A percentile compares a stretch with the other conserved stretches of the same genome.
Evolutionary conservation across 2,329 filamentous ascomycete species (phyloP).

Genomic region (Amauroascus niger): DNA sequence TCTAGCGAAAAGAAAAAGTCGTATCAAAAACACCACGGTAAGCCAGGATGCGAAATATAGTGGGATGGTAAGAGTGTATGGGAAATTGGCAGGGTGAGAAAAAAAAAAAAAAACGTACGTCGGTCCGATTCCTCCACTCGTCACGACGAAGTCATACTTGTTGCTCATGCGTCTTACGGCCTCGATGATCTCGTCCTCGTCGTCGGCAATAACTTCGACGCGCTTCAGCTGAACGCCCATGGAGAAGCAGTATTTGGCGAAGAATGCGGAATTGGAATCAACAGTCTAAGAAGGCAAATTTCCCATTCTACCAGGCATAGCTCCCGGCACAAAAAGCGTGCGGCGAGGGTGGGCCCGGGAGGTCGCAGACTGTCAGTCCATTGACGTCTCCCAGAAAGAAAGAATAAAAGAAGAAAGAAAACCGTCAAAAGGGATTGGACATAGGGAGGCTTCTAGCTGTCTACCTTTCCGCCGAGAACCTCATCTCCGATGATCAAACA

Average conservation of each 20-base stretch:
- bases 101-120: slow-evolving; percentile 51
- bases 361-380: not conserved
- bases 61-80: not conserved
- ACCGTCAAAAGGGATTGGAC: no score
- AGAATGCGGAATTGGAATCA: slow-evolving; percentile 56
- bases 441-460: slow-evolving; percentile 17
- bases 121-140: slow-evolving; percentile 88
- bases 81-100: not conserved
- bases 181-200: slow-evolving; percentile 82
- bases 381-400: not conserved
- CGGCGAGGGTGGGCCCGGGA: not conserved
- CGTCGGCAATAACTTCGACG: slow-evolving; percentile 85
- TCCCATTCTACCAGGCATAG: not conserved
- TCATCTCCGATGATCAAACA: slow-evolving; percentile 97
- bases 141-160: slow-evolving; percentile 89
- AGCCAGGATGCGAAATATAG: not conserved
- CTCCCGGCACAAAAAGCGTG: not conserved
- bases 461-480: slow-evolving; percentile 84
- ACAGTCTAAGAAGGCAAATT: slow-evolving; percentile 42
- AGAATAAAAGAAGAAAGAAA: no score
- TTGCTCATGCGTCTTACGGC: slow-evolving; percentile 77
- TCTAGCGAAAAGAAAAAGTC: slow-evolving; percentile 38
- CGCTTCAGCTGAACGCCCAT: slow-evolving; percentile 64
- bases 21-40: not conserved
- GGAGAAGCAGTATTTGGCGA: slow-evolving; percentile 57